Conservation (phyloP, 2,329 filamentous ascomycete genomes). For the Colletotrichum neosansevieriae region DNA sequence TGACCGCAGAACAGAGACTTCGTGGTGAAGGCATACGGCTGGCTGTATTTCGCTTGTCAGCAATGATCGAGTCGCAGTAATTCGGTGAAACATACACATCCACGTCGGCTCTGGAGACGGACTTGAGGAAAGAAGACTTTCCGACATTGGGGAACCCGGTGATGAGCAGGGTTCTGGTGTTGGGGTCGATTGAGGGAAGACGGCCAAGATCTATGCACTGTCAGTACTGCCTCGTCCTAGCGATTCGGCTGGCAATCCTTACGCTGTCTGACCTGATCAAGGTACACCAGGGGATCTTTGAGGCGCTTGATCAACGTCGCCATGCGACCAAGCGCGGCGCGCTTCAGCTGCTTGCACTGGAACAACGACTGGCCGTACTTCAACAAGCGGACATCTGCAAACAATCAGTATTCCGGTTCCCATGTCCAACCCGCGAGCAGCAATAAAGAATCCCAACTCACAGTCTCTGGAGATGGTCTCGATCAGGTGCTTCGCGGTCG, state of each 20-base stretch:
- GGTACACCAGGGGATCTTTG: conserved; percentile 78
- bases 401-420: conserved; percentile 12
- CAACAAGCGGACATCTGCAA: conserved; percentile 72
- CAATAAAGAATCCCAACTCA: neutral
- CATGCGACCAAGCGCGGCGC: conserved; percentile 96
- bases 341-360: conserved; percentile 99
- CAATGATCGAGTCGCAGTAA: neutral
- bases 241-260: conserved; percentile 51
- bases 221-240: neutral
- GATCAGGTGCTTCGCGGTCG: conserved; percentile 94
- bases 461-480: conserved; percentile 95
- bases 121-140: conserved; percentile 94
- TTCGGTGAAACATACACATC: conserved; percentile 19
- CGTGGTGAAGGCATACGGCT: conserved; percentile 98
- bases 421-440: neutral
- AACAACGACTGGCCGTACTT: conserved; percentile 98
- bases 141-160: conserved; percentile 98
- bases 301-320: conserved; percentile 95
- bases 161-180: conserved; percentile 94
- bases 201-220: conserved; percentile 82
- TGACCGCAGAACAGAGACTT: conserved; percentile 98
- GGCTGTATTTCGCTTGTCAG: conserved; percentile 87
- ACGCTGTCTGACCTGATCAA: conserved; percentile 59
- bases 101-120: conserved; percentile 37
- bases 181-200: conserved; percentile 98